Evolutionary conservation across 2,329 filamentous ascomycete genomes (phyloP).

Genomic region (Bipolaris sorokiniana): DNA sequence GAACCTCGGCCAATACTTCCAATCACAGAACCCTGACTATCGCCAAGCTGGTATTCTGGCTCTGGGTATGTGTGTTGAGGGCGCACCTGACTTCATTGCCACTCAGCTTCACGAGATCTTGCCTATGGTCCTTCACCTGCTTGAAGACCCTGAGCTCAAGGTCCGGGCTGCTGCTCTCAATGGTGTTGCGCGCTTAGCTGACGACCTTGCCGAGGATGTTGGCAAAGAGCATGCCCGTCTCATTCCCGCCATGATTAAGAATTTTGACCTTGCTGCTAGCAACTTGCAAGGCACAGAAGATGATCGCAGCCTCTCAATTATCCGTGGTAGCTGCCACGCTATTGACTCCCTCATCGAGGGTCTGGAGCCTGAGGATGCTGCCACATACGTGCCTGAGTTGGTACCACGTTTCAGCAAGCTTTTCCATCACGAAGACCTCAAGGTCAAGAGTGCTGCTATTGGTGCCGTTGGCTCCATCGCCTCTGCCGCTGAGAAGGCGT

Average conservation of each 20-base stretch:
- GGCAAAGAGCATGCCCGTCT: slow-evolving; percentile 82
- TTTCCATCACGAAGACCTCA: slow-evolving; percentile 82
- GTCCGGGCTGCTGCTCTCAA: slow-evolving; percentile 89
- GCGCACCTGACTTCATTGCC: slow-evolving; percentile 94
- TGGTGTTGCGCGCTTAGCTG: slow-evolving; percentile 85
- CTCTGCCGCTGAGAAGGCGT: slow-evolving; percentile 78
- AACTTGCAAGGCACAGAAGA: slow-evolving; percentile 67
- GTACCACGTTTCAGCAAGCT: slow-evolving; percentile 84
- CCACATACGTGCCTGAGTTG: slow-evolving; percentile 79
- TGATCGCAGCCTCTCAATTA: slow-evolving; percentile 81
- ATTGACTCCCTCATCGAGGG: slow-evolving; percentile 91
- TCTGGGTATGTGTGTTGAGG: slow-evolving; percentile 92
- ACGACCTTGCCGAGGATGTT: slow-evolving; percentile 91
- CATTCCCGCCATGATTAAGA: slow-evolving; percentile 83
- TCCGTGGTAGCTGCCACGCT: slow-evolving; percentile 87
- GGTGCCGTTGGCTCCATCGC: slow-evolving; percentile 91
- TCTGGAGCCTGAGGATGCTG: slow-evolving; percentile 79
- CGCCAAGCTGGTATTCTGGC: slow-evolving; percentile 90
- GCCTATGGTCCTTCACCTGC: slow-evolving; percentile 80
- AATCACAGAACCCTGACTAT: slow-evolving; percentile 74
- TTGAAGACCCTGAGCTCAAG: slow-evolving; percentile 81
- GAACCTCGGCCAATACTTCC: slow-evolving; percentile 81
- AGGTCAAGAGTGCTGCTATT: slow-evolving; percentile 87
- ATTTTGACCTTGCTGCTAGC: slow-evolving; percentile 79
- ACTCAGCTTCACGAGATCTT: slow-evolving; percentile 88